Conservation (phyloP, 1,284 basidiomycete genomes). For the Schizophyllum amplum region DNA sequence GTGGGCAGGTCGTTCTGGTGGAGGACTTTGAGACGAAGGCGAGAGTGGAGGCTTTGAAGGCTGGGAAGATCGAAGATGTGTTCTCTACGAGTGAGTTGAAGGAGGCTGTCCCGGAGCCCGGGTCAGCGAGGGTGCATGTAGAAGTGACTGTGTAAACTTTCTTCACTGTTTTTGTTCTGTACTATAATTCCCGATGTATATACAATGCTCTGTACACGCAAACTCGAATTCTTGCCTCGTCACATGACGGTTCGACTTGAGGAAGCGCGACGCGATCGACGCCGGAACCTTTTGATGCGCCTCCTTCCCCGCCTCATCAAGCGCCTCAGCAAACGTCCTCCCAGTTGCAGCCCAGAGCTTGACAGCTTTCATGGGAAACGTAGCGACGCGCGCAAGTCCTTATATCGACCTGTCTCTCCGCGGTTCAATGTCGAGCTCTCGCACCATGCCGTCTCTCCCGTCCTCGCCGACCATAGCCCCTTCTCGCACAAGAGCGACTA, state of each 20-base stretch:
- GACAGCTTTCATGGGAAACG: background rate
- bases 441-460: conserved; percentile 43
- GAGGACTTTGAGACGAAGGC: background rate
- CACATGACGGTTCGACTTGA: background rate
- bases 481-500: conserved; percentile 39
- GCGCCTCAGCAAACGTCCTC: background rate
- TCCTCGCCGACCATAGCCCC: conserved; percentile 45
- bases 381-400: conserved; percentile 19
- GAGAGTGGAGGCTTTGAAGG: background rate
- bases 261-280: background rate
- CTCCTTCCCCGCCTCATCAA: conserved; percentile 13
- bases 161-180: background rate
- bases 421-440: conserved; percentile 34
- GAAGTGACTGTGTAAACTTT: background rate
- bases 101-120: background rate
- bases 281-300: background rate
- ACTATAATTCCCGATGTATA: background rate
- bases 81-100: background rate
- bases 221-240: too few relatives aligned
- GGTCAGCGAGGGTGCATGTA: background rate
- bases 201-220: too few relatives aligned
- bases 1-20: background rate
- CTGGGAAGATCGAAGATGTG: background rate
- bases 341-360: conserved; percentile 5
- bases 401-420: conserved; percentile 28